Conservation (phyloP, 2,329 filamentous ascomycete genomes). For the Talaromyces sp. region DNA sequence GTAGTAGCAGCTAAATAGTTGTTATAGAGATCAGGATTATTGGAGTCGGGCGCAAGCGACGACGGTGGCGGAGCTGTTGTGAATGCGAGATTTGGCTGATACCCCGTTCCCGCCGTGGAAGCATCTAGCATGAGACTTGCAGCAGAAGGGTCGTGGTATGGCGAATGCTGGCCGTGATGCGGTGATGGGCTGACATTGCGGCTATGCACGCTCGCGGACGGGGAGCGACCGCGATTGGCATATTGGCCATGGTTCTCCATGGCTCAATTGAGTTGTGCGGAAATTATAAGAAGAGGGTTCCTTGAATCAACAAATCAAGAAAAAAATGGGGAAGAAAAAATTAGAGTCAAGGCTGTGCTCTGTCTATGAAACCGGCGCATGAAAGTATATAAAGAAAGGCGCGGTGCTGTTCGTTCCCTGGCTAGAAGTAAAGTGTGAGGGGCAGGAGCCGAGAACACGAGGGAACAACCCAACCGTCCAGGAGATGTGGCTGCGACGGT, state of each 20-base stretch:
- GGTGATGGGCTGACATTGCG: conserved; percentile 43
- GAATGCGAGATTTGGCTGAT: conserved; percentile 32
- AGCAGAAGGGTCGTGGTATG: conserved; percentile 33
- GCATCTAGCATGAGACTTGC: conserved; percentile 35
- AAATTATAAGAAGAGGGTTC: not conserved
- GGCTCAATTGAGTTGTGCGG: conserved; percentile 5
- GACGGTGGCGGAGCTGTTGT: conserved; percentile 18
- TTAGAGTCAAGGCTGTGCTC: conserved; percentile 12
- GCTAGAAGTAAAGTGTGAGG: conserved; percentile 6
- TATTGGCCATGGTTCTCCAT: conserved; percentile 17
- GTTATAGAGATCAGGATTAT: conserved; percentile 30
- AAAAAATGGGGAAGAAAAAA: not conserved
- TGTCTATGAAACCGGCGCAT: not conserved
- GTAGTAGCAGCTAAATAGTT: conserved; percentile 35
- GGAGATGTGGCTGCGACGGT: not conserved
- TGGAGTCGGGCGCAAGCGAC: conserved; percentile 25
- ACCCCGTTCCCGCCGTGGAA: conserved; percentile 30
- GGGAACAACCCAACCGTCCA: not conserved
- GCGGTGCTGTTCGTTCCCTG: conserved; percentile 3
- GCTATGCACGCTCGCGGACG: conserved; percentile 35
- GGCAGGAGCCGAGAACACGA: conserved; percentile 10
- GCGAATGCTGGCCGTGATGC: conserved; percentile 31
- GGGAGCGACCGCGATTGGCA: conserved; percentile 33
- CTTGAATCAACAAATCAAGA: too few relatives aligned
- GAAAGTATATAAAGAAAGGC: not conserved